These are phyloP conservation scores for Pythium folliculosum DNA, from an alignment of 352 stramenopile species.

Conservation along the genomic window DNA sequence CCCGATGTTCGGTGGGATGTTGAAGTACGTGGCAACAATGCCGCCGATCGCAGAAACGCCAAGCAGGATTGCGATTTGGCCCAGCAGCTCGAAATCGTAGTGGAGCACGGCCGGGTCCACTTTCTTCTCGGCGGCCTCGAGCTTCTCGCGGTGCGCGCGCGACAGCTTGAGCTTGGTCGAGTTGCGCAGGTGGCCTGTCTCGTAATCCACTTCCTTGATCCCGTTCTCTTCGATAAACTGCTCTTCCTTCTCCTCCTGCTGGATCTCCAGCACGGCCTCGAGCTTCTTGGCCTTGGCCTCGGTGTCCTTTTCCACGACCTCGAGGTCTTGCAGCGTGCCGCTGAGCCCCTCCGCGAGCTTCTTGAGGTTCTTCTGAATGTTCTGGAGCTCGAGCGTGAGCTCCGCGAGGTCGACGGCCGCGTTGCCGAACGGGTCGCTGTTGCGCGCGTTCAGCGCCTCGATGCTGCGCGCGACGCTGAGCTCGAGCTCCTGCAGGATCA, in stretches of 20 bases:
- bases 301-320: conserved; percentile 83
- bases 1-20: conserved; percentile 88
- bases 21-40: conserved; percentile 87
- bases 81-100: conserved; percentile 86
- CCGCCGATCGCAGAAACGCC: conserved; percentile 87
- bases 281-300: conserved; percentile 81
- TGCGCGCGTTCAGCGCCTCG: conserved; percentile 39
- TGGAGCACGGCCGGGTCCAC: conserved; percentile 82
- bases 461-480: conserved; percentile 70
- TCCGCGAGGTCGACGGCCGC: conserved; percentile 19
- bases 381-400: conserved; percentile 48
- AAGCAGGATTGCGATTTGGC: conserved; percentile 79
- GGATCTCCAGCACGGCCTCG: conserved; percentile 68
- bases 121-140: conserved; percentile 80
- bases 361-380: conserved; percentile 61
- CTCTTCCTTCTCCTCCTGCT: conserved; percentile 77
- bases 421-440: conserved; percentile 28
- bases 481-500: conserved; percentile 74
- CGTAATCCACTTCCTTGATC: conserved; percentile 82
- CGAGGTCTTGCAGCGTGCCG: conserved; percentile 72
- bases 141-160: conserved; percentile 64
- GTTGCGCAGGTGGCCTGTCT: conserved; percentile 80
- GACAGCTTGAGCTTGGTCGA: conserved; percentile 67
- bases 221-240: conserved; percentile 81
- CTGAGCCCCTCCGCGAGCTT: conserved; percentile 71